A percentile compares a stretch with the other conserved stretches of the same genome.
These are phyloP conservation scores for Diplodia mutila DNA, from an alignment of 2,329 filamentous ascomycete genomes.

Conservation along the genomic window DNA sequence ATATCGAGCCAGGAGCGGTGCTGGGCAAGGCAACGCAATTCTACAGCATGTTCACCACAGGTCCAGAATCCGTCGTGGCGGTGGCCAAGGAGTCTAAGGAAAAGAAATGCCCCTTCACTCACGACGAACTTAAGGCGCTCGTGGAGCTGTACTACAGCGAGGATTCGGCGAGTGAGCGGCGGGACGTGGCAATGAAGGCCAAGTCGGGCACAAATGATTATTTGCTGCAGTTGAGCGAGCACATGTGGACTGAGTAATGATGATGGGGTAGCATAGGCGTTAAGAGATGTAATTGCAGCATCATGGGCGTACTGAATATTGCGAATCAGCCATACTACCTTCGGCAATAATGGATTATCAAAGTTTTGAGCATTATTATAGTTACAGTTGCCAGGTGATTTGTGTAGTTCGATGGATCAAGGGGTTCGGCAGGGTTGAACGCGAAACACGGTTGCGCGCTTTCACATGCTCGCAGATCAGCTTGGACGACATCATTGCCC, in stretches of 20 bases:
- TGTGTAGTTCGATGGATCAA: neutral
- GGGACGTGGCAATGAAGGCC: constrained; percentile 69
- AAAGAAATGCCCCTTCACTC: constrained; percentile 39
- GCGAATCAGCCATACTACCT: neutral
- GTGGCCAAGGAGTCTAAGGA: constrained; percentile 58
- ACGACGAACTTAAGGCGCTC: constrained; percentile 46
- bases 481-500: constrained; percentile 8
- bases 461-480: constrained; percentile 15
- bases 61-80: constrained; percentile 66
- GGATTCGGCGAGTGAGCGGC: constrained; percentile 65
- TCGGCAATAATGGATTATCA: neutral
- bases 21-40: constrained; percentile 68
- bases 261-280: neutral
- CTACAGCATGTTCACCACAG: constrained; percentile 69
- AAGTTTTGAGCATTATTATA: neutral
- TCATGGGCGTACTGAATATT: neutral
- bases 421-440: neutral
- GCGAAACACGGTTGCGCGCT: constrained; percentile 9
- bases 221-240: constrained; percentile 70
- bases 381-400: neutral
- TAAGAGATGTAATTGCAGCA: neutral
- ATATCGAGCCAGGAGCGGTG: constrained; percentile 74
- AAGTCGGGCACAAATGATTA: constrained; percentile 72
- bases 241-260: constrained; percentile 59
- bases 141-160: constrained; percentile 47